Percentiles rank a stretch among this genome's conserved stretches.
Conservation (phyloP, 306 rosid genomes). For the Styphnolobium japonicum region DNA sequence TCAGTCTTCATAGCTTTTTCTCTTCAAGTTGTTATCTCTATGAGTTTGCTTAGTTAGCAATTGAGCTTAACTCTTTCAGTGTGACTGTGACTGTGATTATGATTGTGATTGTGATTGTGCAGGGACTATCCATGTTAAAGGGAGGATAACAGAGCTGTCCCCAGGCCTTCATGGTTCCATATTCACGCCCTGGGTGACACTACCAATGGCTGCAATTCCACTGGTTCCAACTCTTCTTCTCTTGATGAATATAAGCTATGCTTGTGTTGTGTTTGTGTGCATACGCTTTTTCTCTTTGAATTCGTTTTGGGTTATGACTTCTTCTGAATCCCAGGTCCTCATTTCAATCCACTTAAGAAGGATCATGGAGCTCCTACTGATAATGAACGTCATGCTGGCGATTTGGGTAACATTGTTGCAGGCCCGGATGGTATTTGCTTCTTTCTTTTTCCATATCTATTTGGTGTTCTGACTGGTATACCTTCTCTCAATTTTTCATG, state of each 20-base stretch:
- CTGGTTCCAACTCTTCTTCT: constrained; percentile 23
- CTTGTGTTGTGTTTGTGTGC: background rate
- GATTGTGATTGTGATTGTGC: background rate
- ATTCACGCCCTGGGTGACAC: constrained; percentile 61
- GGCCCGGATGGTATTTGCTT: constrained; percentile 60
- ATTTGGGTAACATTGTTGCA: constrained; percentile 73
- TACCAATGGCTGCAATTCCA: constrained; percentile 62
- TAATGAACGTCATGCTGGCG: constrained; percentile 75
- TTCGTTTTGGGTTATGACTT: background rate
- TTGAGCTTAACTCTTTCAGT: background rate
- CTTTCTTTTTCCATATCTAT: background rate
- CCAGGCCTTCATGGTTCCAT: constrained; percentile 57
- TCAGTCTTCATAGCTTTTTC: background rate
- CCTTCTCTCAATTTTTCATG: background rate
- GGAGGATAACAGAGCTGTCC: constrained; percentile 52
- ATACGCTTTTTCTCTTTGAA: background rate
- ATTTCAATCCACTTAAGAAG: constrained; percentile 70
- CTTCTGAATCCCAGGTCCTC: constrained; percentile 50
- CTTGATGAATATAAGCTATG: background rate
- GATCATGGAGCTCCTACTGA: constrained; percentile 68
- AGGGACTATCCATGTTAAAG: constrained; percentile 59
- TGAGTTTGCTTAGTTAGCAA: background rate
- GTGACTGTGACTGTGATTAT: background rate
- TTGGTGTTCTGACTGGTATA: background rate
- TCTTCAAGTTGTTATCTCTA: background rate